Percentiles rank a stretch among this genome's conserved stretches.
Conservation (phyloP, 2,329 filamentous ascomycete species). For the Rutstroemia sydowiana region DNA sequence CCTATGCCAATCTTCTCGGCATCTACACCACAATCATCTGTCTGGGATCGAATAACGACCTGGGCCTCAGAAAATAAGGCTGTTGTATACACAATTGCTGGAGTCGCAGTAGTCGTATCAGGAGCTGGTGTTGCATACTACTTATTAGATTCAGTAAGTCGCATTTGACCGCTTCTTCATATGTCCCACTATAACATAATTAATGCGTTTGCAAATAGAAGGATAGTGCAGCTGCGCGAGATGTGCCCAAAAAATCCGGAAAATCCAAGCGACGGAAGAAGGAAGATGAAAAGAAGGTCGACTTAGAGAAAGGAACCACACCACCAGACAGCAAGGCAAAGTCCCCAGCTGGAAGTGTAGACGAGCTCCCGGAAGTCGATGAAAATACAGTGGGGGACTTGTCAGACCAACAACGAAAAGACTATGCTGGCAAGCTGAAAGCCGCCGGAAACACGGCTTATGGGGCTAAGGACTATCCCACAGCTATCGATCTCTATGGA, state of each 20-base stretch:
- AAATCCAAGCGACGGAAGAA: slow-evolving; percentile 86
- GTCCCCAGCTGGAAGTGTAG: slow-evolving; percentile 48
- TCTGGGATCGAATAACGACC: slow-evolving; percentile 78
- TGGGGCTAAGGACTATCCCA: slow-evolving; percentile 85
- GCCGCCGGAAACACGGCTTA: slow-evolving; percentile 95
- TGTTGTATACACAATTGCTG: slow-evolving; percentile 91
- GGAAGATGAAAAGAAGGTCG: slow-evolving; percentile 66
- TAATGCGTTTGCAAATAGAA: slow-evolving; percentile 16
- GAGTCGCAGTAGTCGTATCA: slow-evolving; percentile 84
- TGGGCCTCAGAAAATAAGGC: slow-evolving; percentile 97
- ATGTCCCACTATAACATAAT: background rate
- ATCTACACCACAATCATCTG: slow-evolving; percentile 28
- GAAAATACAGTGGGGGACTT: slow-evolving; percentile 47
- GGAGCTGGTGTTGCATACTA: slow-evolving; percentile 93
- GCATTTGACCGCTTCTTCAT: slow-evolving; percentile 7
- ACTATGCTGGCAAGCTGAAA: slow-evolving; percentile 87
- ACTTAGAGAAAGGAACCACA: slow-evolving; percentile 54
- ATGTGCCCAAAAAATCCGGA: slow-evolving; percentile 61
- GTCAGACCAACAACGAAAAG: slow-evolving; percentile 64
- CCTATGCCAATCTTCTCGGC: slow-evolving; percentile 27
- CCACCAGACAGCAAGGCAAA: slow-evolving; percentile 37
- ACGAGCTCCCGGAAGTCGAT: slow-evolving; percentile 62
- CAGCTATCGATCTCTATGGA: slow-evolving; percentile 89
- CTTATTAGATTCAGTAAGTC: slow-evolving; percentile 54
- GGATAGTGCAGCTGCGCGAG: slow-evolving; percentile 27